Percentiles rank a stretch among this genome's conserved stretches.
phyloP scores from a whole-genome alignment of 139 green algal genomes.

The Micromonas commoda region DNA sequence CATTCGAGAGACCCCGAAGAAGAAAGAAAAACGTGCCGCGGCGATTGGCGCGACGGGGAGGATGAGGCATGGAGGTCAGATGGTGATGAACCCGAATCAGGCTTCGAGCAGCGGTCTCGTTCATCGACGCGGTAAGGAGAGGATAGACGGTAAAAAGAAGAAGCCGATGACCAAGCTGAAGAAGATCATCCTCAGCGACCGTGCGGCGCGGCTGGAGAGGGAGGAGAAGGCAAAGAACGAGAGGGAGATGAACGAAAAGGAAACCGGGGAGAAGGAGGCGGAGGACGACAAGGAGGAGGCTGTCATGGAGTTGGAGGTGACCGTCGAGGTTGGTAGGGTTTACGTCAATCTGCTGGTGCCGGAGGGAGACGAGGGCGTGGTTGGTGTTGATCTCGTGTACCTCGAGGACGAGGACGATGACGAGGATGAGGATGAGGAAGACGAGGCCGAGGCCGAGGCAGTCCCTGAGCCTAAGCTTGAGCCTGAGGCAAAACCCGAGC shows the following conservation, averaged over 20 bases:
- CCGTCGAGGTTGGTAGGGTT: neutral
- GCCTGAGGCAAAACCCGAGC: no score
- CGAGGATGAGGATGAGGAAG: neutral
- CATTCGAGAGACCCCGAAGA: neutral
- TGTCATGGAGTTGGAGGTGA: neutral
- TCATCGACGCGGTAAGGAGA: constrained; percentile 32
- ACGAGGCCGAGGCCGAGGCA: neutral
- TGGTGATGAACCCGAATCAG: constrained; percentile 29
- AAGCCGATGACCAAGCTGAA: constrained; percentile 50
- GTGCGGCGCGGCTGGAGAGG: neutral
- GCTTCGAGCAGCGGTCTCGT: constrained; percentile 12
- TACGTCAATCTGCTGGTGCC: constrained; percentile 2
- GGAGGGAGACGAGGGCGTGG: neutral
- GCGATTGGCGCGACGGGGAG: neutral
- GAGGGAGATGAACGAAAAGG: neutral
- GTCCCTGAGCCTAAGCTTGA: neutral
- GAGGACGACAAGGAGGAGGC: neutral
- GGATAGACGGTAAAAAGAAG: constrained; percentile 33
- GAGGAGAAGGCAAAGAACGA: neutral
- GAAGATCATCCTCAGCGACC: constrained; percentile 36
- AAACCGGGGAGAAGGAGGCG: constrained; percentile 5
- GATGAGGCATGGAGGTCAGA: constrained; percentile 5
- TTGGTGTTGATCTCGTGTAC: constrained; percentile 9
- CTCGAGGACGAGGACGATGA: constrained; percentile 16
- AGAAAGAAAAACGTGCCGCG: neutral